Base-by-base conservation (phyloP, 2,329 filamentous ascomycete species). In the Dactylonectria macrodidyma region DNA sequence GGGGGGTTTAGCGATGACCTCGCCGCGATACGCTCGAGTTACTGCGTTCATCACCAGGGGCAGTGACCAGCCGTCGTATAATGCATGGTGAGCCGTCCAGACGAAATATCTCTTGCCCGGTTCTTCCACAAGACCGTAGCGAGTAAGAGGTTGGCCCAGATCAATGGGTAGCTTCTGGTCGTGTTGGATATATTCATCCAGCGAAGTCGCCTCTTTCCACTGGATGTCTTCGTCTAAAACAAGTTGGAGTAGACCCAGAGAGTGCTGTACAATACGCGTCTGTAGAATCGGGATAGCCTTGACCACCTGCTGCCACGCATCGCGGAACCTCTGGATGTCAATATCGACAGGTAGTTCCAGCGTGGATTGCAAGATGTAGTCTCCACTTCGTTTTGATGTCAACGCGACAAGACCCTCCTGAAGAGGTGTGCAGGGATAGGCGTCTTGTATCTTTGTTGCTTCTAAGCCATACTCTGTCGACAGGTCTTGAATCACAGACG, bases 231-330 rank as follows among this genome's bases (percentile, higher is more conserved):
- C 78, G n/a, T 78, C 78, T 33, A 85, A 68, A 7, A 87, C 81
- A 0, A 84, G 82, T 65, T 87, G 85, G 60, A 84, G 71, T 0
- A 85, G 75, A 7, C 84, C 84, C 11, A 77, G 73, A 1, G 80
- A 74, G 7, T 82, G 76, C 24, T 86, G 83, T 0, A 86, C 79
- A 54, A 87, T 84, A 36, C 84, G 80, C 0, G 85, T 84, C 5
- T 85, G 80, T 11, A 87, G 75, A 33, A 86, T 84, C 0, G 71
- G 54, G 1, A 41, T 44, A 7, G 46, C n/a, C 5, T 41, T 26
- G 6, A 65, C 46, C 1, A 68, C 65, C 2, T 60, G n/a, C 6
- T 71, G 41, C 74, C 70, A 73, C 10, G 72, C 69, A 10, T 26
- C 8, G 3, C 62, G 46, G 30, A 76, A 65, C 3, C 24, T 14